Conservation (phyloP, 176 grass and related monocot genomes). For the Triticum aestivum region IWGSC_CS_RefSeq_v2.1 NC_057810.1:120026163-120026662, state of each 20-base stretch:
- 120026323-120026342: neutral
- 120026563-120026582: neutral
- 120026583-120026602: neutral
- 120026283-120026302: too few species aligned
- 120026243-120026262: too few species aligned
- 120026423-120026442: constrained; percentile 9
- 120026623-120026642: neutral
- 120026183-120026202: too few species aligned
- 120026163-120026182: too few species aligned
- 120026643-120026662: constrained; percentile 49
- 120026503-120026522: constrained; percentile 15
- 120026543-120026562: constrained; percentile 17
- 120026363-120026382: too few species aligned
- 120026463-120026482: neutral
- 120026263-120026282: too few species aligned
- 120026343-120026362: too few species aligned
- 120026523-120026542: neutral
- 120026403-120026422: constrained; percentile 12
- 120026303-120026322: neutral
- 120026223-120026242: too few species aligned
- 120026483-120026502: neutral
- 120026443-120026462: neutral
- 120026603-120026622: neutral
- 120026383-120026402: neutral
- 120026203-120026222: too few species aligned